Evolutionary conservation across 306 rosid genomes (phyloP).

Genomic region (Aeschynomene evenia): DNA sequence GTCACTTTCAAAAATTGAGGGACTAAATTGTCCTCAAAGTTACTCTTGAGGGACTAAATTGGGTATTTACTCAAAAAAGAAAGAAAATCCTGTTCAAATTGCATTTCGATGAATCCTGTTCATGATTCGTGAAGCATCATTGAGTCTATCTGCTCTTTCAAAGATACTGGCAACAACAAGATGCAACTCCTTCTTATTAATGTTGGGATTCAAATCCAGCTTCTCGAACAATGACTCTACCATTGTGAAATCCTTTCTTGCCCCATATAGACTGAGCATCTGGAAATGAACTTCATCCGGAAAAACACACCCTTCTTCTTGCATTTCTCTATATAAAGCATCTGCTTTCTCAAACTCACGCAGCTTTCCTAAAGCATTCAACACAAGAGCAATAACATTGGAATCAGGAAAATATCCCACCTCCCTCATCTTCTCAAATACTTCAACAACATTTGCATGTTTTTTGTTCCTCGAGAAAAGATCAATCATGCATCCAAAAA

Average conservation of each 20-base stretch:
- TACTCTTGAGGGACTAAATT: too few relatives aligned
- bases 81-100: too few relatives aligned
- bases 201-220: conserved; percentile 70
- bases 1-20: too few relatives aligned
- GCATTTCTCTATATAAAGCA: conserved; percentile 70
- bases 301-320: conserved; percentile 77
- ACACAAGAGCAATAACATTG: conserved; percentile 74
- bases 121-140: conserved; percentile 77
- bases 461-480: conserved; percentile 72
- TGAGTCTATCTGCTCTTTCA: conserved; percentile 71
- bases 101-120: conserved; percentile 52
- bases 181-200: conserved; percentile 86
- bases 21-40: too few relatives aligned
- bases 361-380: conserved; percentile 85
- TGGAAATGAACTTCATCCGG: conserved; percentile 87
- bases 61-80: too few relatives aligned
- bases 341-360: conserved; percentile 79
- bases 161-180: conserved; percentile 77
- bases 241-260: conserved; percentile 58
- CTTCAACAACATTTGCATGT: conserved; percentile 68
- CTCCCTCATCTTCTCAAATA: conserved; percentile 80
- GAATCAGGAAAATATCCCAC: conserved; percentile 83
- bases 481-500: conserved; percentile 72
- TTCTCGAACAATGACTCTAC: conserved; percentile 67
- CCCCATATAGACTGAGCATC: conserved; percentile 79